Evolutionary conservation across 139 green algal species (phyloP).

Genomic region (Chlamydomonas eustigma): DNA sequence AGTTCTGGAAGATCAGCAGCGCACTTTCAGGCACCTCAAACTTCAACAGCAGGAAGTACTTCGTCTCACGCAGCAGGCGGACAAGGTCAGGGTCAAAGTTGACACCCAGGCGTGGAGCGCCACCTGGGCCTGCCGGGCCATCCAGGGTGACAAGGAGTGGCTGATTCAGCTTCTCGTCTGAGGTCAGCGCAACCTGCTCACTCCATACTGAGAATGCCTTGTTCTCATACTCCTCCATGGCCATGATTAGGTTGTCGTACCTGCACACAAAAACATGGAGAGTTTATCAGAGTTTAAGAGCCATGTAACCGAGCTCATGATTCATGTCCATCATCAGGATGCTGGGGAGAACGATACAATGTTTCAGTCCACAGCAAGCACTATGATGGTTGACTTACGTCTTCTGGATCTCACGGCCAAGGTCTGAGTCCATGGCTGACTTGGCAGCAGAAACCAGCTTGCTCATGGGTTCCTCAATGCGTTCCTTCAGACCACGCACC

Average conservation of each 20-base stretch:
- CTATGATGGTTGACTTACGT: too few species aligned
- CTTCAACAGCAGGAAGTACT: conserved; percentile 82
- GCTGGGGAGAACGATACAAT: too few species aligned
- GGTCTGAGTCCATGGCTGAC: conserved; percentile 57
- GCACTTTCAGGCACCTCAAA: conserved; percentile 14
- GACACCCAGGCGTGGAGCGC: conserved; percentile 43
- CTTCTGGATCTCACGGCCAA: conserved; percentile 52
- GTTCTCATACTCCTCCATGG: conserved; percentile 63
- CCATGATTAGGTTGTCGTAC: conserved; percentile 56
- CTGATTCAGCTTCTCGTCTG: conserved; percentile 78
- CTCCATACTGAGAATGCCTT: conserved; percentile 61
- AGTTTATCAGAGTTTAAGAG: too few species aligned
- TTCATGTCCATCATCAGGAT: too few species aligned
- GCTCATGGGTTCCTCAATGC: conserved; percentile 76
- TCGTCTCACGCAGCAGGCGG: conserved; percentile 78
- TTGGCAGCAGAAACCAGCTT: conserved; percentile 52
- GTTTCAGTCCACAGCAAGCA: too few species aligned
- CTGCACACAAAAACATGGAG: too few species aligned
- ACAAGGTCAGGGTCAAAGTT: conserved; percentile 91
- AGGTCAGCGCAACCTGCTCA: conserved; percentile 50
- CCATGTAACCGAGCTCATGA: too few species aligned
- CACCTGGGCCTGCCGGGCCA: background rate
- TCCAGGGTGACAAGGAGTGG: conserved; percentile 54
- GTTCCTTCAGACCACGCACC: conserved; percentile 71
- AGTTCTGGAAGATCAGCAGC: conserved; percentile 2